Evolutionary conservation across 83 land plant species (phyloP).

Genomic region (Thuja plicata): DNA sequence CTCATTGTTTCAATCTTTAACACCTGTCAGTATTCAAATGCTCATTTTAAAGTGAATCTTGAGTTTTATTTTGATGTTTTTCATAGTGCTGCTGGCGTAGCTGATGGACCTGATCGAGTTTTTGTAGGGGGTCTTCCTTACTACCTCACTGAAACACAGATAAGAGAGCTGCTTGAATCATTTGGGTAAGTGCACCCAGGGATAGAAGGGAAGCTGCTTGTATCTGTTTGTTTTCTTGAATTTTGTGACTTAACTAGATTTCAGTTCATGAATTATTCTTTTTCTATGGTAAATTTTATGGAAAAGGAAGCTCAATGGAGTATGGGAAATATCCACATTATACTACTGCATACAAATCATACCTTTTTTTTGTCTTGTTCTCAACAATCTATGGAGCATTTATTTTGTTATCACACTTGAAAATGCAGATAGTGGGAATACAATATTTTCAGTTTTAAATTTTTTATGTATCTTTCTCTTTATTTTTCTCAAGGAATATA

Average conservation of each 20-base stretch:
- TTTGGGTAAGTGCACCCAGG: slow-evolving; percentile 66
- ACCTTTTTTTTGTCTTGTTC: not conserved
- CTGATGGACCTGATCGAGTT: slow-evolving; percentile 89
- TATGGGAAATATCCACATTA: not conserved
- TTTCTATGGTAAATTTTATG: not conserved
- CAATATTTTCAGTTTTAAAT: not conserved
- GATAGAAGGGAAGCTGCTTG: not conserved
- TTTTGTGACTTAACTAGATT: not conserved
- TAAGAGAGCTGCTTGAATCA: slow-evolving; percentile 86
- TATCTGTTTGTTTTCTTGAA: not conserved
- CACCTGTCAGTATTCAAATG: not conserved
- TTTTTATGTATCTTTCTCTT: not conserved
- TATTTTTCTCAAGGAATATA: not conserved
- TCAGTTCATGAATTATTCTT: not conserved
- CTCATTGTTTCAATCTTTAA: not conserved
- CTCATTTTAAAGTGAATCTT: not conserved
- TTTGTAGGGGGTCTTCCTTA: slow-evolving; percentile 97
- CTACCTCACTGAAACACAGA: slow-evolving; percentile 84
- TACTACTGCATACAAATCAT: not conserved
- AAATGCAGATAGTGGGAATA: not conserved
- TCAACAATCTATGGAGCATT: not conserved
- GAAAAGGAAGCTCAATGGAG: not conserved
- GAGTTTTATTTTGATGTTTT: slow-evolving; percentile 5
- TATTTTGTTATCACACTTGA: not conserved
- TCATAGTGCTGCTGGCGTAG: slow-evolving; percentile 69